These are phyloP conservation scores for Phaseolus lunatus DNA, from an alignment of 306 rosid species.

Conservation along the genomic window DNA sequence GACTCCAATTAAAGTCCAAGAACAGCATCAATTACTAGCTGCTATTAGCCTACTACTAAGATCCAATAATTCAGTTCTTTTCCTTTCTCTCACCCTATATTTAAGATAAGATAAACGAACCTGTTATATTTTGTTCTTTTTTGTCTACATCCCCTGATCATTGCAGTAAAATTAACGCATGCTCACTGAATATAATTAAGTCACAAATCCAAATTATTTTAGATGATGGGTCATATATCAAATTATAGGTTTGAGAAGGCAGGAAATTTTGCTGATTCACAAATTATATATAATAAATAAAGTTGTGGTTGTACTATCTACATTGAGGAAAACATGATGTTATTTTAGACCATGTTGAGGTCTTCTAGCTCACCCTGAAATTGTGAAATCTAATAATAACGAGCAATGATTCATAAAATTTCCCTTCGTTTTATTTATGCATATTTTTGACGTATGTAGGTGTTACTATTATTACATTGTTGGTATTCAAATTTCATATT, in stretches of 20 bases:
- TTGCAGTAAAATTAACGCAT: background rate
- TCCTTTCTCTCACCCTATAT: background rate
- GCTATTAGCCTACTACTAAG: background rate
- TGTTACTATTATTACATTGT: background rate
- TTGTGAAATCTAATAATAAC: conserved; percentile 1
- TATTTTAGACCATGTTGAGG: background rate
- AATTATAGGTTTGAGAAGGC: background rate
- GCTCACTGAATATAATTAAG: background rate
- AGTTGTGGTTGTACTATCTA: background rate
- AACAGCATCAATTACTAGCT: background rate
- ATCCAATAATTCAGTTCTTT: background rate
- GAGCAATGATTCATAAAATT: background rate
- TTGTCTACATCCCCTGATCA: background rate
- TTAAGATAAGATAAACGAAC: background rate
- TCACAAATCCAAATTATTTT: background rate
- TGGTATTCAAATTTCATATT: background rate
- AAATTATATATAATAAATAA: background rate
- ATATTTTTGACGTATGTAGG: conserved; percentile 6
- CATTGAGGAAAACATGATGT: conserved; percentile 19
- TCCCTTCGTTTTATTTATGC: background rate
- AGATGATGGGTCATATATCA: background rate
- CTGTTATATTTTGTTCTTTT: background rate
- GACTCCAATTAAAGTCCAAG: background rate
- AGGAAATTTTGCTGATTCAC: background rate
- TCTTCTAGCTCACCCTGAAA: background rate